Evolutionary conservation across 192 early-diverging fungal genomes (phyloP).

Genomic region (Linnemannia schmuckeri): DNA sequence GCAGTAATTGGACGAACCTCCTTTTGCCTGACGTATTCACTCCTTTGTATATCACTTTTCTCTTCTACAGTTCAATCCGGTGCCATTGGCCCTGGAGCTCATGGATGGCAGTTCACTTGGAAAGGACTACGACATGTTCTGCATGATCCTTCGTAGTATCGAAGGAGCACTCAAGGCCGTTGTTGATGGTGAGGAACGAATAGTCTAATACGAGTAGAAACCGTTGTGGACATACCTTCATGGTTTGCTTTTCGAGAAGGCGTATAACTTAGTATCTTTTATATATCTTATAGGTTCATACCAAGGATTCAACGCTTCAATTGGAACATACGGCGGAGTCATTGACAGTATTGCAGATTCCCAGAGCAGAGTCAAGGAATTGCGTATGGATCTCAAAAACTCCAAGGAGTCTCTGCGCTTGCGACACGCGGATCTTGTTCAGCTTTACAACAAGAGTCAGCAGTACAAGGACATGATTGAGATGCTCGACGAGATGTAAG

Average conservation of each 20-base stretch:
- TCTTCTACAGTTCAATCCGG: slow-evolving; percentile 74
- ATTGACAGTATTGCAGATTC: slow-evolving; percentile 77
- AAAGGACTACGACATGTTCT: slow-evolving; percentile 76
- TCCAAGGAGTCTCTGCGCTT: slow-evolving; percentile 73
- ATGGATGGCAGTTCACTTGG: slow-evolving; percentile 81
- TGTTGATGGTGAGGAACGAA: slow-evolving; percentile 66
- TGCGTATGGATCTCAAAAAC: slow-evolving; percentile 73
- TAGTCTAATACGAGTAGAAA: neutral
- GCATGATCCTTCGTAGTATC: slow-evolving; percentile 66
- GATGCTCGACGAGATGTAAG: slow-evolving; percentile 77
- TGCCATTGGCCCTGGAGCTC: slow-evolving; percentile 76
- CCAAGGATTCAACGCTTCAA: slow-evolving; percentile 85
- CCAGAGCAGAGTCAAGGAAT: slow-evolving; percentile 71
- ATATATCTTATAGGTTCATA: slow-evolving; percentile 71
- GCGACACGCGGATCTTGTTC: slow-evolving; percentile 74
- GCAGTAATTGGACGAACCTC: neutral
- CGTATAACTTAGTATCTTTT: neutral
- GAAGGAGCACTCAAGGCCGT: slow-evolving; percentile 79
- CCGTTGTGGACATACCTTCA: neutral
- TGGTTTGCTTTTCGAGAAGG: neutral
- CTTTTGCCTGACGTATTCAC: neutral
- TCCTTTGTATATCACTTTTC: neutral
- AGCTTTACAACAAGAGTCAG: slow-evolving; percentile 80
- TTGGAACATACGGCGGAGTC: slow-evolving; percentile 84
- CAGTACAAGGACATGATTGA: slow-evolving; percentile 84